A percentile compares a stretch with the other conserved stretches of the same genome.
Evolutionary conservation across 805 yeast species (phyloP).

Genomic region (Metschnikowia continentalis): DNA sequence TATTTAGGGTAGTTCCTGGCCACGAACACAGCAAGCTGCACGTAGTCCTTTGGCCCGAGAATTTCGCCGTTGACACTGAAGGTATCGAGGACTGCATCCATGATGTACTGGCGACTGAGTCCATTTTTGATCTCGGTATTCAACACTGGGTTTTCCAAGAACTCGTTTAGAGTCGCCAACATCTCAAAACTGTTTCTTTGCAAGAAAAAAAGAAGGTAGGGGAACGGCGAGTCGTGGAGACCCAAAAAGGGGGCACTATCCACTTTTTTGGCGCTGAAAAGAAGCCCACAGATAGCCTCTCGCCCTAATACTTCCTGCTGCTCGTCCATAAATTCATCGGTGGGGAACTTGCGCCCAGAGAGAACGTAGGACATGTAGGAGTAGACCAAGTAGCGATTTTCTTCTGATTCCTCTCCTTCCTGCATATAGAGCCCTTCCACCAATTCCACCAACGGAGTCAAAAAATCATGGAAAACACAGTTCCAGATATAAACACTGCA

Average conservation of each 20-base stretch:
- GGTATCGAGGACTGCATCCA: slow-evolving; percentile 66
- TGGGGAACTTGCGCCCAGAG: slow-evolving; percentile 80
- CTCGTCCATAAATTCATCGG: slow-evolving; percentile 45
- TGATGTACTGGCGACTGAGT: slow-evolving; percentile 70
- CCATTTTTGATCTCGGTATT: slow-evolving; percentile 52
- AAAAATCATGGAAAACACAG: slow-evolving; percentile 60
- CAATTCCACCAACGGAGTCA: slow-evolving; percentile 66
- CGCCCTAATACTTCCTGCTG: slow-evolving; percentile 13
- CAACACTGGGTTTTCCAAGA: slow-evolving; percentile 73
- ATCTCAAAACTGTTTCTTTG: slow-evolving; percentile 53
- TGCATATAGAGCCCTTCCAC: slow-evolving; percentile 15
- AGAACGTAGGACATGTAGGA: slow-evolving; percentile 65
- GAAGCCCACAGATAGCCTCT: slow-evolving; percentile 9
- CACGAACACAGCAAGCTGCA: slow-evolving; percentile 60
- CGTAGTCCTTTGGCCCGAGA: slow-evolving; percentile 23
- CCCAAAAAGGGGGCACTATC: not conserved
- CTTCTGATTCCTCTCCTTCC: not conserved
- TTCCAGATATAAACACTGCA: slow-evolving; percentile 71
- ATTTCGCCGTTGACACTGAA: slow-evolving; percentile 32
- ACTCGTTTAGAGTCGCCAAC: slow-evolving; percentile 69
- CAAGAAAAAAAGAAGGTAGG: slow-evolving; percentile 61
- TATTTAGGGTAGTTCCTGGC: slow-evolving; percentile 83
- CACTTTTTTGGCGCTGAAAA: slow-evolving; percentile 37
- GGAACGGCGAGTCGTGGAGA: slow-evolving; percentile 38
- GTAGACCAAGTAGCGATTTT: slow-evolving; percentile 26